Evolutionary conservation across 176 grass and related monocot genomes (phyloP).

Genomic region (Typha latifolia): DNA sequence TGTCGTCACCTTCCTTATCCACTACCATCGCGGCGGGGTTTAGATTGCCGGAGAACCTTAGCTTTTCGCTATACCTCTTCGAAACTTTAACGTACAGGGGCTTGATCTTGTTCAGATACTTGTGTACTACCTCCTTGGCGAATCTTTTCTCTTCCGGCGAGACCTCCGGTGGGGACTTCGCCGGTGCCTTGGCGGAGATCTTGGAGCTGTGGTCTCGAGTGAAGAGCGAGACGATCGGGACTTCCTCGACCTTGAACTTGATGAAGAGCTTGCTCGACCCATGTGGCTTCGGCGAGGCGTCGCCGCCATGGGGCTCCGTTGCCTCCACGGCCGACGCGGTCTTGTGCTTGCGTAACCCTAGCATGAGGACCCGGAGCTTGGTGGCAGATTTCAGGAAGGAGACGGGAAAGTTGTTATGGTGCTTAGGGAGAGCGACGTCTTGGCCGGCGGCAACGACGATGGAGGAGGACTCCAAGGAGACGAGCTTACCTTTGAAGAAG

Average conservation of each 20-base stretch:
- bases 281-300: slow-evolving; percentile 17
- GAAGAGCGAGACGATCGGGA: slow-evolving; percentile 62
- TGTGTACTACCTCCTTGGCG: slow-evolving; percentile 60
- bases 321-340: not conserved
- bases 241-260: slow-evolving; percentile 65
- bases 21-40: not conserved
- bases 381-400: slow-evolving; percentile 53
- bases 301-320: not conserved
- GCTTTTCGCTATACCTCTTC: slow-evolving; percentile 54
- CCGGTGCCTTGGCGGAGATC: slow-evolving; percentile 24
- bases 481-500: slow-evolving; percentile 32
- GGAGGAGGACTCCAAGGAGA: slow-evolving; percentile 13
- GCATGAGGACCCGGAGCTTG: slow-evolving; percentile 73
- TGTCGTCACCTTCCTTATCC: slow-evolving; percentile 45
- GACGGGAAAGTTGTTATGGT: slow-evolving; percentile 15
- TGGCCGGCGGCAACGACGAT: slow-evolving; percentile 15
- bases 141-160: slow-evolving; percentile 59
- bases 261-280: slow-evolving; percentile 44
- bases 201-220: slow-evolving; percentile 64
- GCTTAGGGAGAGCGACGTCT: slow-evolving; percentile 5
- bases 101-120: slow-evolving; percentile 84
- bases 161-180: slow-evolving; percentile 9
- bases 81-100: slow-evolving; percentile 77
- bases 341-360: slow-evolving; percentile 51
- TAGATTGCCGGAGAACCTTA: slow-evolving; percentile 29